Evolutionary conservation across 345 rosid genomes (phyloP), one percentile per base, ranked within the genome.

Genomic region (Citrus trifoliata): DNA sequence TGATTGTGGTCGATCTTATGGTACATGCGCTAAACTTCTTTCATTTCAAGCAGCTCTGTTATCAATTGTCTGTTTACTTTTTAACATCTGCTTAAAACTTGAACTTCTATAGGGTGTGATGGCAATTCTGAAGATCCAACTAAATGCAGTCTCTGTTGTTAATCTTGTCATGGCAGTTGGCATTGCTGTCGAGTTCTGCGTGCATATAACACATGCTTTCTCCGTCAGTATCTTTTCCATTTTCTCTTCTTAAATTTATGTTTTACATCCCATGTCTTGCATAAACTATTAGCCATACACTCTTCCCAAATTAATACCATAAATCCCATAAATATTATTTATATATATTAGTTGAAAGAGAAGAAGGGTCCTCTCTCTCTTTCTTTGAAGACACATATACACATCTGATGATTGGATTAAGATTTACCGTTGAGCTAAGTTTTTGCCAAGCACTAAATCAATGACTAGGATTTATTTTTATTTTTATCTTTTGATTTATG

Each of bases 101-200:
- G 70, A 71, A 68, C 82, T 71, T 82, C 80, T 70, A n/a, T 91
- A 96, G 99, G 99, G 99, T 22, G 93, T 94, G 73, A 96, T 96
- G 98, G 95, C 98, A 61, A 84, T 93, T 81, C 86, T 94, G 75
- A 71, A 84, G 63, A 96, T 96, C 83, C 99, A 96, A 88, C 89
- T 96, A 79, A 96, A 96, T 68, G 99, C 99, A 53, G 79, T 96
- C 66, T 96, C 99, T 0, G 98, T 96, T 65, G 99, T 96, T 76
- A 96, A 96, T 89, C 91, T 96, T 67, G 85, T 96, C 73, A 93
- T 96, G 99, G 82, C 99, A 28, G 98, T 94, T 68, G 98, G 99
- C 72, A 94, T 94, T 71, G 93, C 94, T 12, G 97, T 94, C 48
- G 99, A 96, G 90, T 96, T 96, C 81, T 96, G 98, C 56, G 98